Conservation (phyloP, 2,329 filamentous ascomycete species). For the Lanzia echinophila region DNA sequence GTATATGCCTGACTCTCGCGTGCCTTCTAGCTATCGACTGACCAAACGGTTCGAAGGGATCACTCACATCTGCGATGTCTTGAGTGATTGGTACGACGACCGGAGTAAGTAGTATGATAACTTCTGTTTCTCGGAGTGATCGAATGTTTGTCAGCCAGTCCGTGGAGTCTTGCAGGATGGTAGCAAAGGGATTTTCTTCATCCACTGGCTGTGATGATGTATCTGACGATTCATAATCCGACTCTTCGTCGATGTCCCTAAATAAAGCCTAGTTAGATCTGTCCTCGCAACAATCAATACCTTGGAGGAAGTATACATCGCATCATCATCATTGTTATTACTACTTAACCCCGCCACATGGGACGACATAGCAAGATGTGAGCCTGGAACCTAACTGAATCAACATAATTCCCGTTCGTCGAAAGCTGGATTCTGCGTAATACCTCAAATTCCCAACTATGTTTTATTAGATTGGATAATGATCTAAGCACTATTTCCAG, state of each 20-base stretch:
- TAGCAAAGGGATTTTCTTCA: slow-evolving; percentile 8
- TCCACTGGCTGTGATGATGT: neutral
- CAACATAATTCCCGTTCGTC: slow-evolving; percentile 2
- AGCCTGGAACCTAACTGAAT: slow-evolving; percentile 5
- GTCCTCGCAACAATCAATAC: neutral
- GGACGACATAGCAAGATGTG: slow-evolving; percentile 1
- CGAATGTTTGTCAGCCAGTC: slow-evolving; percentile 43
- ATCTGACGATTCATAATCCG: neutral
- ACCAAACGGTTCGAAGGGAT: slow-evolving; percentile 69
- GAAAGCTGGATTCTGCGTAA: neutral
- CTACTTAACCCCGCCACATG: neutral
- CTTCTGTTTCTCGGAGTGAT: slow-evolving; percentile 41
- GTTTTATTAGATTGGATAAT: neutral
- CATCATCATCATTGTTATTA: neutral
- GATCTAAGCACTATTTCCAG: neutral
- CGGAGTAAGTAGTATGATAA: slow-evolving; percentile 57
- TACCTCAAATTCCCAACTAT: slow-evolving; percentile 3
- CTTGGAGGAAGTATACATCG: slow-evolving; percentile 1
- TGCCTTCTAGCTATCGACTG: slow-evolving; percentile 54
- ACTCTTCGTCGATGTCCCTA: slow-evolving; percentile 3
- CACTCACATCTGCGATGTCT: slow-evolving; percentile 39
- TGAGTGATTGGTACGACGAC: slow-evolving; percentile 42
- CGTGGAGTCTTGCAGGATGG: slow-evolving; percentile 28
- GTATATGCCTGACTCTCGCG: slow-evolving; percentile 60
- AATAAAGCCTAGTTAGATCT: neutral